Evolutionary conservation across 495 filamentous ascomycete genomes (phyloP), one percentile per base, ranked within the genome.

Genomic region (Pyrenula aspistea): DNA sequence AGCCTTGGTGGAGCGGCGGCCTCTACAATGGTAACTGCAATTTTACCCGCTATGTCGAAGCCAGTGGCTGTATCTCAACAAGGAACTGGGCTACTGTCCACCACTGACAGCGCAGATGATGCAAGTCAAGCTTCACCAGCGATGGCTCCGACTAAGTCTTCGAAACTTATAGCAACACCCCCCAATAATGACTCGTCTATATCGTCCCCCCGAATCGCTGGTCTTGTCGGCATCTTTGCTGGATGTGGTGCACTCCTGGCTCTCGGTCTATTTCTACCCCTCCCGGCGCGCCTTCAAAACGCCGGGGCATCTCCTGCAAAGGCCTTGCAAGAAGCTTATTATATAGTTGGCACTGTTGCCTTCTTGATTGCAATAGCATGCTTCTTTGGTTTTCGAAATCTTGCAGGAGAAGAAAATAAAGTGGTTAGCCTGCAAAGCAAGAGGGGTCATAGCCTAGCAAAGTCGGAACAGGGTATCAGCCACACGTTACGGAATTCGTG

Each of bases 1-100:
- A 91, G 89, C 59, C 55, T 96, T 12, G 93, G 93, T 11, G 93
- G 87, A 2, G 87, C 92, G 12, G 94, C 93, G 12, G 86, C 88
- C 67, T 89, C 90, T 23, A 97, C 94, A 1, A 99, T 99, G 93
- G 93, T 99, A 24, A 96, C 94, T 2, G 93, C 93, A 0, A 88
- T 94, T 23, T 75, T 97, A 19, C 94, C 93, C 1, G 85, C 87
- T 3, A 88, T 98, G 66, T 91, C 89, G 8, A 61, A 62, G 22
- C 60, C 61, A n/a, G 60, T 71, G 25, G 85, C 82, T 2, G 64
- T 83, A 12, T 82, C 81, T 55, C 87, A 83, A 1, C 80, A 87
- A 53, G 63, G 73, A 47, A 86, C 83, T 15, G 31, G 15, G 15
- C 31, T 15, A 15, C 31, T 15, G 31, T 15, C 15, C 31, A 4